Conservation (phyloP, 2,329 filamentous ascomycete species). For the Exophiala sp. region DNA sequence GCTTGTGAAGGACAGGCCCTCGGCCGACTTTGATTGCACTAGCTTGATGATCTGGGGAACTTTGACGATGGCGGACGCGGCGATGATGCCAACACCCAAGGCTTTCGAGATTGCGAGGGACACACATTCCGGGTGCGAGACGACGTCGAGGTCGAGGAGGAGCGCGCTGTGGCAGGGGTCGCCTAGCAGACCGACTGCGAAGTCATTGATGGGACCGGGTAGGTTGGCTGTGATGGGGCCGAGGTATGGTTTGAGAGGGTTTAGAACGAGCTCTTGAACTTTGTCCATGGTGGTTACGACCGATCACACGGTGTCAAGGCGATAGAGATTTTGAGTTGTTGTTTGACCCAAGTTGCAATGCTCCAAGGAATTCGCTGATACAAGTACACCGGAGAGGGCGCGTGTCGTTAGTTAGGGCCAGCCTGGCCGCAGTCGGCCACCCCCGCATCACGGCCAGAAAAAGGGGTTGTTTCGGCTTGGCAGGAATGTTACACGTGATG, state of each 20-base stretch:
- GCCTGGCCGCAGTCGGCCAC: background rate
- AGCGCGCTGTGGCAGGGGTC: slow-evolving; percentile 79
- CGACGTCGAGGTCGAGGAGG: slow-evolving; percentile 74
- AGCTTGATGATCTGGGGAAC: slow-evolving; percentile 96
- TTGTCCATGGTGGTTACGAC: slow-evolving; percentile 36
- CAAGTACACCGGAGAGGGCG: no score
- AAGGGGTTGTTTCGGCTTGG: no score
- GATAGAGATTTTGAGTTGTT: no score
- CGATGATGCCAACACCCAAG: slow-evolving; percentile 90
- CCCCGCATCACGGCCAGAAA: no score
- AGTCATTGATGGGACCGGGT: slow-evolving; percentile 69
- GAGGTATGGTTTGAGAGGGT: slow-evolving; percentile 49
- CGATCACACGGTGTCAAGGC: background rate
- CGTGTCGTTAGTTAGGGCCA: background rate
- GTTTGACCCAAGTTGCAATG: background rate
- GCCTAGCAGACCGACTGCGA: slow-evolving; percentile 77
- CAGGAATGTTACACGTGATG: background rate
- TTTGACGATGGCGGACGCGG: slow-evolving; percentile 86
- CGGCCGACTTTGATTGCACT: slow-evolving; percentile 71
- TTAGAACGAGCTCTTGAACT: slow-evolving; percentile 39
- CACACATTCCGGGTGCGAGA: slow-evolving; percentile 71
- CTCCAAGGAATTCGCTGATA: no score
- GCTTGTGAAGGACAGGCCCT: slow-evolving; percentile 81
- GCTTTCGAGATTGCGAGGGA: slow-evolving; percentile 89
- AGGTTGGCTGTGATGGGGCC: slow-evolving; percentile 69